Evolutionary conservation across 345 rosid genomes (phyloP).

Genomic region (Pistacia integerrima): DNA sequence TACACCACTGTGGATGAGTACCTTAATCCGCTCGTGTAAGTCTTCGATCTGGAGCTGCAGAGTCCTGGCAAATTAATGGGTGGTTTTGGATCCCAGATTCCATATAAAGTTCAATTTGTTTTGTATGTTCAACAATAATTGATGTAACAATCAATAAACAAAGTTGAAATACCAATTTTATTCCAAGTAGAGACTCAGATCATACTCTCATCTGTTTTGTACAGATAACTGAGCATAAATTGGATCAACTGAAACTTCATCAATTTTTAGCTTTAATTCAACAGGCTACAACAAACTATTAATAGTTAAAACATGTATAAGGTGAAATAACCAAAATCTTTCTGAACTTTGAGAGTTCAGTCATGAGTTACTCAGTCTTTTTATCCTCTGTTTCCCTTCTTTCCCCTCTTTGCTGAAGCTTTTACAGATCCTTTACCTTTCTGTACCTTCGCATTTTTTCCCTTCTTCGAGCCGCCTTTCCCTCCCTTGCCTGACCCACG

Average conservation of each 20-base stretch:
- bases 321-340: not conserved
- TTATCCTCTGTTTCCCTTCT: conserved; percentile 38
- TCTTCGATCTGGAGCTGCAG: not conserved
- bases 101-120: no score
- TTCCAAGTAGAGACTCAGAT: no score
- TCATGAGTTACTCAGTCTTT: conserved; percentile 28
- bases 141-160: no score
- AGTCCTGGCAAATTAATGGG: not conserved
- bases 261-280: not conserved
- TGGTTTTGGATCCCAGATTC: not conserved
- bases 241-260: not conserved
- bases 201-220: not conserved
- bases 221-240: not conserved
- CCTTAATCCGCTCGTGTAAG: conserved; percentile 41
- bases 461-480: conserved; percentile 56
- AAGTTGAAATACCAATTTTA: no score
- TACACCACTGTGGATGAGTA: conserved; percentile 48
- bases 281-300: not conserved
- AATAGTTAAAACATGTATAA: not conserved
- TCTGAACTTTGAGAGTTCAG: conserved; percentile 5
- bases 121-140: no score
- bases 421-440: conserved; percentile 47
- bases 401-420: conserved; percentile 47
- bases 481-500: conserved; percentile 57
- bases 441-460: conserved; percentile 42